A percentile compares a stretch with the other conserved stretches of the same genome.
These are phyloP conservation scores for Termitomyces sp. DNA, from an alignment of 768 basidiomycete genomes.

Conservation along the genomic window DNA sequence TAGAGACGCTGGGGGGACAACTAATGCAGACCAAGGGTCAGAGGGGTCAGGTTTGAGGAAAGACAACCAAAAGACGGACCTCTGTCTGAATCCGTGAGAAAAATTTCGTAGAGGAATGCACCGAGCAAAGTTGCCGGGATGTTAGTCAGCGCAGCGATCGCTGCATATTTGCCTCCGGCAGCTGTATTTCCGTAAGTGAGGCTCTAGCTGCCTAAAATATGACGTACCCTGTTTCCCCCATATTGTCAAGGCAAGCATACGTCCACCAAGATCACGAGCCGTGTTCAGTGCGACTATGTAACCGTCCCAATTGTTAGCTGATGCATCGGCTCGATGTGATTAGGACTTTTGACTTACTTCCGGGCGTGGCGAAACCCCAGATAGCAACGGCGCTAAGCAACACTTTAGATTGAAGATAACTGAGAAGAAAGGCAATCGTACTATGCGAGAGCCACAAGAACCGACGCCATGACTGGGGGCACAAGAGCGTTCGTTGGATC, in stretches of 20 bases:
- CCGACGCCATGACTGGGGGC: slow-evolving; percentile 48
- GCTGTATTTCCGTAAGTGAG: slow-evolving; percentile 25
- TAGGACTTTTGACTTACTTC: slow-evolving; percentile 28
- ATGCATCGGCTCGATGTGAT: not conserved
- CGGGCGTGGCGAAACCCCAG: slow-evolving; percentile 56
- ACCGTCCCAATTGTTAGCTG: not conserved
- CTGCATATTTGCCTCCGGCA: slow-evolving; percentile 52
- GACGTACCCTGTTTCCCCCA: slow-evolving; percentile 46
- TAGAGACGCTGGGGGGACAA: slow-evolving; percentile 13
- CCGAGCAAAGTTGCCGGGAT: slow-evolving; percentile 61
- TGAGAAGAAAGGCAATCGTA: slow-evolving; percentile 24
- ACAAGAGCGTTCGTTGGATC: slow-evolving; percentile 60
- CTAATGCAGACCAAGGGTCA: not conserved
- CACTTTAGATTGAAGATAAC: not conserved
- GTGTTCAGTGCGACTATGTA: slow-evolving; percentile 56
- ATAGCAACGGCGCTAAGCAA: slow-evolving; percentile 44
- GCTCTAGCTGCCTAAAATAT: not conserved
- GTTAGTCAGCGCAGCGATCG: slow-evolving; percentile 60
- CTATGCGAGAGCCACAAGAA: slow-evolving; percentile 57
- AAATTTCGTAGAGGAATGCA: slow-evolving; percentile 48
- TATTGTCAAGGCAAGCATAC: slow-evolving; percentile 55
- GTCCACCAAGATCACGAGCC: slow-evolving; percentile 68
- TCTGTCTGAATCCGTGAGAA: slow-evolving; percentile 58
- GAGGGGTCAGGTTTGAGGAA: not conserved
- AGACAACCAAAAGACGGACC: slow-evolving; percentile 30